Evolutionary conservation across 2,329 filamentous ascomycete genomes (phyloP).

Genomic region (Stemphylium beticola): DNA sequence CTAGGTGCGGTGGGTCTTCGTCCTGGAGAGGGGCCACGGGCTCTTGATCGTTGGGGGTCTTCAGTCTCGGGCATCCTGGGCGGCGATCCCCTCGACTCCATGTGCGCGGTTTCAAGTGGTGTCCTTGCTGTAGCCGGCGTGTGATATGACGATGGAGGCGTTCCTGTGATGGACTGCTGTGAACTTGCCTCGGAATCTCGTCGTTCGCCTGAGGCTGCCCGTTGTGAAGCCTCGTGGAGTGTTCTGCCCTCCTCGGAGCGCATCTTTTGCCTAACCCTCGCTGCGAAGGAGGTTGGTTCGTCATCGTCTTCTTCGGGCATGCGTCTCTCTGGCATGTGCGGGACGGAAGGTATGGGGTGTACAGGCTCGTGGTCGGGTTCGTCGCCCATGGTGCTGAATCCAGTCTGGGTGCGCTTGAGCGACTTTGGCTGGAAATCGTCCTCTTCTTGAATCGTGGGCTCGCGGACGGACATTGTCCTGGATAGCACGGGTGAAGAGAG

Average conservation of each 20-base stretch:
- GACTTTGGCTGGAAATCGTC: slow-evolving; percentile 61
- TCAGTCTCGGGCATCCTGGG: slow-evolving; percentile 26
- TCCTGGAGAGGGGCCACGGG: slow-evolving; percentile 38
- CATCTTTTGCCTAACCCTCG: slow-evolving; percentile 58
- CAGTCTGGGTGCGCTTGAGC: slow-evolving; percentile 65
- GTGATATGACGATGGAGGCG: slow-evolving; percentile 32
- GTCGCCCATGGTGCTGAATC: slow-evolving; percentile 43
- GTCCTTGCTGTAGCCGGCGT: slow-evolving; percentile 26
- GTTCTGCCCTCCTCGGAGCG: slow-evolving; percentile 59
- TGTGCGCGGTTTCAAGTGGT: slow-evolving; percentile 26
- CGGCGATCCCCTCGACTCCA: slow-evolving; percentile 21
- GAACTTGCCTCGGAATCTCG: slow-evolving; percentile 43
- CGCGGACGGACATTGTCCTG: slow-evolving; percentile 32
- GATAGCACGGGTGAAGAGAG: slow-evolving; percentile 28
- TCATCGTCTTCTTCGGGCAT: slow-evolving; percentile 26
- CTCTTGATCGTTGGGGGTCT: slow-evolving; percentile 41
- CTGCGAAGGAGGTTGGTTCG: slow-evolving; percentile 54
- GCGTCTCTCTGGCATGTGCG: slow-evolving; percentile 37
- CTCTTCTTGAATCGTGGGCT: slow-evolving; percentile 45
- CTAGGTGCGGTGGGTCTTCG: slow-evolving; percentile 35
- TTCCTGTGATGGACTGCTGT: slow-evolving; percentile 27
- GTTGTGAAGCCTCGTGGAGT: slow-evolving; percentile 53
- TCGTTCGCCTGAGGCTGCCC: slow-evolving; percentile 25
- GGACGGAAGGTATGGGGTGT: slow-evolving; percentile 48
- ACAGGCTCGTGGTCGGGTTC: slow-evolving; percentile 49